Percentiles rank a stretch among this genome's conserved stretches.
Conservation (phyloP, 2,329 filamentous ascomycete genomes). For the Fusarium vanettenii region DNA sequence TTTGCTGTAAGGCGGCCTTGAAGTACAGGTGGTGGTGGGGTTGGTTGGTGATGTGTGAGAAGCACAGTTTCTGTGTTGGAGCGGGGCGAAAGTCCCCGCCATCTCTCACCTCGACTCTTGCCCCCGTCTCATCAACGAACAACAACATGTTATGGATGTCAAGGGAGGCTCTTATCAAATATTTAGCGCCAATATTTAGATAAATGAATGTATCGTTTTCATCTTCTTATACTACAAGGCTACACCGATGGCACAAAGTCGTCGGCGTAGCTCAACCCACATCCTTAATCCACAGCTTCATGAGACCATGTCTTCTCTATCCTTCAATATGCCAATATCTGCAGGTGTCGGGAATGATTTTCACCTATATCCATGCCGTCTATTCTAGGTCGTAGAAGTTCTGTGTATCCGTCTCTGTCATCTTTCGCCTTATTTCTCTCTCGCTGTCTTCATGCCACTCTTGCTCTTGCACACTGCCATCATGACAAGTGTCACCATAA, state of each 20-base stretch:
- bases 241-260: background rate
- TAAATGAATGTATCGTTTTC: background rate
- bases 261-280: background rate
- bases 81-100: conserved; percentile 10
- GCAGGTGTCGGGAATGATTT: background rate
- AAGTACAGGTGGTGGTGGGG: conserved; percentile 24
- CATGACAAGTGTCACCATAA: background rate
- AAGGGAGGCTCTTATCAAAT: background rate
- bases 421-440: background rate
- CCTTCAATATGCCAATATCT: background rate
- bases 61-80: conserved; percentile 26
- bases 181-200: background rate
- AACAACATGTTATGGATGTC: background rate
- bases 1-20: background rate
- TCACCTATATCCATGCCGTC: background rate
- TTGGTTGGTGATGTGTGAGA: background rate
- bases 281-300: background rate
- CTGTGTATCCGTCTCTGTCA: background rate
- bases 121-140: background rate
- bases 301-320: background rate
- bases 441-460: background rate
- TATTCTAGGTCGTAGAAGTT: background rate
- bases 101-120: background rate
- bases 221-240: background rate
- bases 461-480: background rate